Percentiles rank a stretch among this genome's conserved stretches.
Conservation (phyloP, 208 protist species). For the Acanthamoeba triangularis region DNA sequence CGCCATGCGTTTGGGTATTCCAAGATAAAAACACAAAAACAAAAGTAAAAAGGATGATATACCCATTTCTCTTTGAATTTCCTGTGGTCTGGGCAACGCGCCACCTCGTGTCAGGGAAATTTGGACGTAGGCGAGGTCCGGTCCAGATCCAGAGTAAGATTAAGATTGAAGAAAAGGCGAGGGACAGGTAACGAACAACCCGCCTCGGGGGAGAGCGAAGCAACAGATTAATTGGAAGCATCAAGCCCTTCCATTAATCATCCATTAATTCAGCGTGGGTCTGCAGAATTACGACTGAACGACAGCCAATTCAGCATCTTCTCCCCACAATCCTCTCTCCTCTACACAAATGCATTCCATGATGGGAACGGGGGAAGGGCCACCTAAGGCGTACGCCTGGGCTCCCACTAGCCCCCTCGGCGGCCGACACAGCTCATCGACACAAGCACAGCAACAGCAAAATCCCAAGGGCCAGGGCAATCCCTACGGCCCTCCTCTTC, state of each 20-base stretch:
- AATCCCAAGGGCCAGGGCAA: not conserved
- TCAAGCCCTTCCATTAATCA: no score
- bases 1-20: no score
- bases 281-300: no score
- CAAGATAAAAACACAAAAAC: no score
- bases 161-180: not conserved
- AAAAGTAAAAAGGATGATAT: no score
- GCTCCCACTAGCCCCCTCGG: constrained; percentile 2
- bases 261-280: no score
- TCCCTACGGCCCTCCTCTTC: constrained; percentile 36
- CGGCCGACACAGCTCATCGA: constrained; percentile 8
- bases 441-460: not conserved
- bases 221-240: no score
- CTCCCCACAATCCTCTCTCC: not conserved
- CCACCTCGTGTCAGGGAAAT: not conserved
- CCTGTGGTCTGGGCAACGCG: no score
- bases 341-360: constrained; percentile 32
- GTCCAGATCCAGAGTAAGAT: not conserved
- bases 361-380: constrained; percentile 30
- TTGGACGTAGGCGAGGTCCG: not conserved
- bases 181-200: not conserved
- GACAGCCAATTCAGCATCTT: no score
- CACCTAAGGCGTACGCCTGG: constrained; percentile 29
- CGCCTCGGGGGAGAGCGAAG: no score
- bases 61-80: no score